Conservation (phyloP, 345 rosid species). For the Ceriops zippeliana region DNA sequence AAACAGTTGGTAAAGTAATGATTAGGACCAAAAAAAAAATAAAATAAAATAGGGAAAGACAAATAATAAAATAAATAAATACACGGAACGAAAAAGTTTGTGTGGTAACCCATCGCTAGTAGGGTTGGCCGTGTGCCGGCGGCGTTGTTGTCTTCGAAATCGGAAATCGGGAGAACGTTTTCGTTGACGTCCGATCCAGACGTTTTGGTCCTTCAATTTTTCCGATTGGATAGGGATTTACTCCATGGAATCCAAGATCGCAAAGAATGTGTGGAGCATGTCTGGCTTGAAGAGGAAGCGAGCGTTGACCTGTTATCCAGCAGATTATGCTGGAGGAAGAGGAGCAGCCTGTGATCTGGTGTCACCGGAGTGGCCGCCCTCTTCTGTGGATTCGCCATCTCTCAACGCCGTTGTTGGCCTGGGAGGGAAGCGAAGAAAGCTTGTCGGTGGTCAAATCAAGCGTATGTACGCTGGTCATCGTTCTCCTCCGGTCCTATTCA, state of each 20-base stretch:
- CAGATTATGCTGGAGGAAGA: conserved; percentile 8
- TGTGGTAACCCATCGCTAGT: no score
- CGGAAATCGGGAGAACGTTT: no score
- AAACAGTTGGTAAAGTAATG: no score
- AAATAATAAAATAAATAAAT: no score
- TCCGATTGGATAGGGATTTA: no score
- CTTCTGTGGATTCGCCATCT: conserved; percentile 15
- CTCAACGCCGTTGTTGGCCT: conserved; percentile 8
- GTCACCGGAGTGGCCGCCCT: conserved; percentile 31
- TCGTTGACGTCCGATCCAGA: no score
- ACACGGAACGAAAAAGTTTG: no score
- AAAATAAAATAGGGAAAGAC: no score
- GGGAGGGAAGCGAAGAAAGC: conserved; percentile 52
- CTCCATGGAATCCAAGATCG: conserved; percentile 4
- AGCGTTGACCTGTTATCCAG: conserved; percentile 21
- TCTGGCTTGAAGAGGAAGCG: conserved; percentile 51
- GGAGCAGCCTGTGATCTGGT: conserved; percentile 23
- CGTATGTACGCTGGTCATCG: conserved; percentile 18
- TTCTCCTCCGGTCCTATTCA: conserved; percentile 56
- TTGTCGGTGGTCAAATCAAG: conserved; percentile 32
- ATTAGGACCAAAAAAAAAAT: no score
- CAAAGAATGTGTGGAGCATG: conserved; percentile 18
- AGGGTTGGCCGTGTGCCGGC: no score
- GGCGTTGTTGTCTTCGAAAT: no score
- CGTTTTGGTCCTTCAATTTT: no score